phyloP scores from a whole-genome alignment of 768 basidiomycete species.

The Cystofilobasidium ferigula region DNA sequence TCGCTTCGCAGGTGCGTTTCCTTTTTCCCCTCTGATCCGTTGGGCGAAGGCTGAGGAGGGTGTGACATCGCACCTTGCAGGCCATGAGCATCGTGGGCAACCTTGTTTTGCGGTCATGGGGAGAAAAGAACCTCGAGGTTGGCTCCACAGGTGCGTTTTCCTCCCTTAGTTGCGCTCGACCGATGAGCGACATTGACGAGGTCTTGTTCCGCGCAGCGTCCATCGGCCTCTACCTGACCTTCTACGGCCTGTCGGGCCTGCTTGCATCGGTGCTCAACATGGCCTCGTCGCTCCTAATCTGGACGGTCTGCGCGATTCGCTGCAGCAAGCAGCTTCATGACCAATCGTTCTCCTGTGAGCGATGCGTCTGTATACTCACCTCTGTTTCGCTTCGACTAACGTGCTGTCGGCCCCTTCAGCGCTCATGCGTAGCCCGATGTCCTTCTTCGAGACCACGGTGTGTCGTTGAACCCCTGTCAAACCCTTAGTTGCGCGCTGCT shows the following conservation, averaged over 20 bases:
- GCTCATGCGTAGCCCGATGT: conserved; percentile 69
- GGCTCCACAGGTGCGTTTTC: conserved; percentile 43
- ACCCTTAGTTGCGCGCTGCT: neutral
- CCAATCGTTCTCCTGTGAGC: conserved; percentile 30
- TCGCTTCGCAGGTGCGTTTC: conserved; percentile 7
- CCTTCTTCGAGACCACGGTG: conserved; percentile 82
- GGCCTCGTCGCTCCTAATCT: conserved; percentile 54
- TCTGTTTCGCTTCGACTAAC: neutral
- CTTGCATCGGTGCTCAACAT: conserved; percentile 49
- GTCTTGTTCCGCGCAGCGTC: neutral
- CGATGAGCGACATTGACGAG: neutral
- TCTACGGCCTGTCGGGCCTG: conserved; percentile 60
- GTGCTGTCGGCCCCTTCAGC: conserved; percentile 42
- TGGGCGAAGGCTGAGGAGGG: conserved; percentile 11
- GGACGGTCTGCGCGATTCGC: conserved; percentile 63
- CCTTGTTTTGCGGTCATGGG: conserved; percentile 63
- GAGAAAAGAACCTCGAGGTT: conserved; percentile 61
- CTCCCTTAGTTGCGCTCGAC: neutral
- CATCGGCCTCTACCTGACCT: conserved; percentile 46
- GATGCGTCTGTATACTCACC: neutral
- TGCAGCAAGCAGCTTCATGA: conserved; percentile 70
- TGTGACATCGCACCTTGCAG: neutral
- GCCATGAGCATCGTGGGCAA: conserved; percentile 27
- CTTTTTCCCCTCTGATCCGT: neutral
- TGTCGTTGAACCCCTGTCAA: conserved; percentile 25